Conservation (phyloP, 495 filamentous ascomycete genomes). For the Penicillium lagena region DNA sequence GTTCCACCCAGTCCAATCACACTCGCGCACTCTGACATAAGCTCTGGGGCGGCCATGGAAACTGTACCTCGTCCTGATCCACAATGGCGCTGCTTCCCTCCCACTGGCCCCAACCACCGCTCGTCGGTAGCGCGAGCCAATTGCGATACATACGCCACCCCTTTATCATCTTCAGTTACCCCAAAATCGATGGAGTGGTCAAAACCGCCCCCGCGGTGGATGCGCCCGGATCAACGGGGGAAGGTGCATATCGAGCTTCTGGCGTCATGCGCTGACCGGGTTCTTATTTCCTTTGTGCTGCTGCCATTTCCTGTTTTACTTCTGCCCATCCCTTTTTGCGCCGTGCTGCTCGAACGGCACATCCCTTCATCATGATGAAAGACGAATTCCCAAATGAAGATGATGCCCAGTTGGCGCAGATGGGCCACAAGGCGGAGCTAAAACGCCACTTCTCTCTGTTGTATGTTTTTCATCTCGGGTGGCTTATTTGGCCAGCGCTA, state of each 20-base stretch:
- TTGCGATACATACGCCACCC: not conserved
- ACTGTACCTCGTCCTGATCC: slow-evolving; percentile 5
- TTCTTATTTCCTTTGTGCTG: slow-evolving; percentile 6
- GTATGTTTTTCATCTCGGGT: slow-evolving; percentile 14
- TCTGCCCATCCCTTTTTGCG: not conserved
- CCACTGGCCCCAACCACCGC: slow-evolving; percentile 1
- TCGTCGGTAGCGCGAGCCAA: slow-evolving; percentile 10
- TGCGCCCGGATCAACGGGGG: slow-evolving; percentile 4
- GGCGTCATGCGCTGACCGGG: slow-evolving; percentile 4
- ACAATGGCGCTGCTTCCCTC: not conserved
- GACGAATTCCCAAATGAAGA: slow-evolving; percentile 19
- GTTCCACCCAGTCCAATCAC: no score
- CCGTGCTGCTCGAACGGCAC: not conserved
- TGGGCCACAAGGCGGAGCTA: slow-evolving; percentile 61
- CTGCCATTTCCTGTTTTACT: not conserved
- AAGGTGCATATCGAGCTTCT: slow-evolving; percentile 5
- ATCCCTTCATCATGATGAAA: slow-evolving; percentile 13
- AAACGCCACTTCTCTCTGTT: slow-evolving; percentile 50
- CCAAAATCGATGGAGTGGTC: slow-evolving; percentile 23
- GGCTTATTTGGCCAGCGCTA: slow-evolving; percentile 1
- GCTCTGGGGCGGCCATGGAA: slow-evolving; percentile 6
- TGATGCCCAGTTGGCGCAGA: slow-evolving; percentile 51
- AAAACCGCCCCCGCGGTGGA: slow-evolving; percentile 6
- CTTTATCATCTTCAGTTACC: slow-evolving; percentile 15
- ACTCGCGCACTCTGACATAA: not conserved